phyloP scores from a whole-genome alignment of 2,329 filamentous ascomycete species.

The Lachnellula cervina region DNA sequence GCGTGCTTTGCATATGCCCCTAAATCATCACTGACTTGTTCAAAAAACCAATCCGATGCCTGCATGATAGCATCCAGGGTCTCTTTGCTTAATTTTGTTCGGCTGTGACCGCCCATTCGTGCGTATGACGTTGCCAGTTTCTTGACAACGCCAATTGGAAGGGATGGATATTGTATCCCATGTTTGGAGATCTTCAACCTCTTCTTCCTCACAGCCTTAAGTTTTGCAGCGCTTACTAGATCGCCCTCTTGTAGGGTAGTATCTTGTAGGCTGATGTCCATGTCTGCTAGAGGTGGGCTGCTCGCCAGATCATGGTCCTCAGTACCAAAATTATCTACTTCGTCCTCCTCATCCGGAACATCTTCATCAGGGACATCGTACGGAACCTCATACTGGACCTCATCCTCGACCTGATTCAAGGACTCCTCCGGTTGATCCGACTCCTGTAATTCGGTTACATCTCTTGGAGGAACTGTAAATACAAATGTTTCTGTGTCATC shows the following conservation, averaged over 20 bases:
- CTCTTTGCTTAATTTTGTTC: constrained; percentile 67
- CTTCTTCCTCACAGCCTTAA: constrained; percentile 38
- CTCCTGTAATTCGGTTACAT: constrained; percentile 9
- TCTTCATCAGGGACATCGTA: background rate
- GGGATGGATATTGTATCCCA: constrained; percentile 69
- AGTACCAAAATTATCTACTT: constrained; percentile 19
- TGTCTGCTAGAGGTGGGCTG: background rate
- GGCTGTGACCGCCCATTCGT: constrained; percentile 59
- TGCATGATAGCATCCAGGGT: constrained; percentile 70
- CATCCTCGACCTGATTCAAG: background rate
- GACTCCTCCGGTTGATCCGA: background rate
- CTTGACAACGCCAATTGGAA: constrained; percentile 71
- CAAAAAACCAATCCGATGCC: constrained; percentile 88
- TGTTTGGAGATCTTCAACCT: constrained; percentile 60
- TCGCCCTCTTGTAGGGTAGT: constrained; percentile 13
- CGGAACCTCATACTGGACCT: background rate
- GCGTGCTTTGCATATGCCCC: constrained; percentile 76
- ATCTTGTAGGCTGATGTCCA: constrained; percentile 17
- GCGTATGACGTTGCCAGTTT: constrained; percentile 66
- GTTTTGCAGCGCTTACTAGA: background rate
- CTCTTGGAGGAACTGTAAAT: constrained; percentile 29
- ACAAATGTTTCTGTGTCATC: constrained; percentile 33
- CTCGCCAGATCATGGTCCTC: constrained; percentile 13
- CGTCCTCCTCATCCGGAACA: constrained; percentile 7
- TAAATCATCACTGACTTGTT: constrained; percentile 77